A percentile compares a stretch with the other conserved stretches of the same genome.
Conservation (phyloP, 345 rosid genomes). For the Aquilaria malaccensis region DNA sequence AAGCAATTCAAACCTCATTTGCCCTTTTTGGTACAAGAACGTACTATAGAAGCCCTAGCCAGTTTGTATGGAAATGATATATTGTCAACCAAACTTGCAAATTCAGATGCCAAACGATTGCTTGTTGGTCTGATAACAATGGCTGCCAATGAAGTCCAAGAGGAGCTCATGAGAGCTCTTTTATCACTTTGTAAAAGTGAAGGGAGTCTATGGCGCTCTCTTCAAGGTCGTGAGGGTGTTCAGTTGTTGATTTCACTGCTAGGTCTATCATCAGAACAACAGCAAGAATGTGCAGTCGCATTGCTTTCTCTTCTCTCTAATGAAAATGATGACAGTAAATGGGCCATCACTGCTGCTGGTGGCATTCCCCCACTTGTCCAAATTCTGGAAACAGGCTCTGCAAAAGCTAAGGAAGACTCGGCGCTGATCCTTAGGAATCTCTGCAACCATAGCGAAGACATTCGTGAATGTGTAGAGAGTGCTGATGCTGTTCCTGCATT, state of each 20-base stretch:
- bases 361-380: conserved; percentile 99
- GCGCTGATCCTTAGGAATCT: conserved; percentile 93
- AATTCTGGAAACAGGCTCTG: conserved; percentile 95
- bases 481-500: conserved; percentile 99
- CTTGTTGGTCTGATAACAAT: conserved; percentile 98
- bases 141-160: conserved; percentile 94
- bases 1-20: conserved; percentile 84
- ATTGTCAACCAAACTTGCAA: conserved; percentile 66
- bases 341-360: conserved; percentile 99
- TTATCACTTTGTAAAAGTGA: conserved; percentile 76
- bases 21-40: conserved; percentile 94
- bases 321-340: conserved; percentile 98
- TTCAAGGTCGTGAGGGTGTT: conserved; percentile 98
- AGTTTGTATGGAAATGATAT: conserved; percentile 90
- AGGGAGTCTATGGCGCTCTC: conserved; percentile 90
- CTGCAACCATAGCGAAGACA: conserved; percentile 99
- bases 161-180: conserved; percentile 89
- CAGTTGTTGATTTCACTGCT: conserved; percentile 96
- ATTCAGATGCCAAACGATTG: conserved; percentile 89
- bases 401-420: conserved; percentile 98
- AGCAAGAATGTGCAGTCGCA: conserved; percentile 99
- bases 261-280: conserved; percentile 98
- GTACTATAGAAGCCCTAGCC: conserved; percentile 96
- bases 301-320: conserved; percentile 88
- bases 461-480: conserved; percentile 99